phyloP scores from a whole-genome alignment of 495 filamentous ascomycete species.

The Hypomontagnella submonticulosa region DNA sequence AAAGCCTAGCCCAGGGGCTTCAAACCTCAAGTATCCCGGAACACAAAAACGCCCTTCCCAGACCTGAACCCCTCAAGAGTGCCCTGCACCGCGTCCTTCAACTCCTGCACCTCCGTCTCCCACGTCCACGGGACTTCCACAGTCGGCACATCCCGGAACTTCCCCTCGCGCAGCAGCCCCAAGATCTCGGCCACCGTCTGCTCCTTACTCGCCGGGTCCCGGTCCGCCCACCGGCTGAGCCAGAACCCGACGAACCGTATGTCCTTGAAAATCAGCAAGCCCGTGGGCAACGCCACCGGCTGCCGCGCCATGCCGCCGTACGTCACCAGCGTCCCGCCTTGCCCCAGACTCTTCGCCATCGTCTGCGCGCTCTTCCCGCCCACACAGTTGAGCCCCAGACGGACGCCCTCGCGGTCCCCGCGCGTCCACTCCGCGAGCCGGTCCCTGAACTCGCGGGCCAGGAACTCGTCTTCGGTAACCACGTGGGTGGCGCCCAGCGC shows the following conservation, averaged over 20 bases:
- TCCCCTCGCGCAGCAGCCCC: slow-evolving; percentile 73
- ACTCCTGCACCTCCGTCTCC: slow-evolving; percentile 72
- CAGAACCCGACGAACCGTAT: slow-evolving; percentile 91
- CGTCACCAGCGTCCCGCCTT: slow-evolving; percentile 81
- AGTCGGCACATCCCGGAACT: slow-evolving; percentile 84
- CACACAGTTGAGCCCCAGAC: slow-evolving; percentile 90
- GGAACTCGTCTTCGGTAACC: slow-evolving; percentile 79
- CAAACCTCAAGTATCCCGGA: slow-evolving; percentile 58
- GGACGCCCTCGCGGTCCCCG: slow-evolving; percentile 72
- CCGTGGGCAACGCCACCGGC: slow-evolving; percentile 79
- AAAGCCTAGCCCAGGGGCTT: no score
- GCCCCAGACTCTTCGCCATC: slow-evolving; percentile 73
- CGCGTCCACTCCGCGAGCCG: slow-evolving; percentile 72
- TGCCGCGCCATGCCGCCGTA: slow-evolving; percentile 95
- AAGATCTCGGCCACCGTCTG: slow-evolving; percentile 84
- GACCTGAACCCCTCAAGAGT: slow-evolving; percentile 82
- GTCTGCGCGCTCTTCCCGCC: slow-evolving; percentile 84
- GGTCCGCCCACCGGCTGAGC: slow-evolving; percentile 89
- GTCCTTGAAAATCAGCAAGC: slow-evolving; percentile 89
- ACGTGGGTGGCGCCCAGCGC: slow-evolving; percentile 83
- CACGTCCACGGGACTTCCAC: slow-evolving; percentile 82
- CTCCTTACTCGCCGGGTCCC: slow-evolving; percentile 77
- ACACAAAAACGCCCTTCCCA: slow-evolving; percentile 93
- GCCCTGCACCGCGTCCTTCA: slow-evolving; percentile 73
- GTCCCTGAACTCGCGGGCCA: slow-evolving; percentile 68